These are phyloP conservation scores for Styphnolobium japonicum DNA, from an alignment of 306 rosid genomes.

Conservation along the genomic window DNA sequence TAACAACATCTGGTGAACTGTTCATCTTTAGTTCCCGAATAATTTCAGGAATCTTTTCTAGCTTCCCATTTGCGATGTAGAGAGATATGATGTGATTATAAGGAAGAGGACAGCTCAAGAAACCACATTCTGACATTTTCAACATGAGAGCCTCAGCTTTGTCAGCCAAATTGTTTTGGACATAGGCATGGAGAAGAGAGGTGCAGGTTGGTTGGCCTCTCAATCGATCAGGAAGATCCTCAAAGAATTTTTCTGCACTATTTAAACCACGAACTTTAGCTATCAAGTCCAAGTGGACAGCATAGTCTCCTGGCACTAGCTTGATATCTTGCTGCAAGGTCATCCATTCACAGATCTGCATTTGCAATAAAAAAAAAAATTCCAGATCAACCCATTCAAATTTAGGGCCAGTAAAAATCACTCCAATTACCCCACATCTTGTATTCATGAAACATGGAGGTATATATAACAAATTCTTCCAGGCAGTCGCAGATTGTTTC, in stretches of 20 bases:
- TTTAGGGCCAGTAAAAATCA: not conserved
- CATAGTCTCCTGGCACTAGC: slow-evolving; percentile 76
- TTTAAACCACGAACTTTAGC: slow-evolving; percentile 78
- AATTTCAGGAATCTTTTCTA: slow-evolving; percentile 58
- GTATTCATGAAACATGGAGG: not conserved
- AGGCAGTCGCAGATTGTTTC: not conserved
- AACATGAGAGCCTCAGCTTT: slow-evolving; percentile 84
- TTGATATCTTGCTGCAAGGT: slow-evolving; percentile 63
- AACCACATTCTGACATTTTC: slow-evolving; percentile 77
- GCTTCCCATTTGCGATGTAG: slow-evolving; percentile 59
- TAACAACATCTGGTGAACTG: slow-evolving; percentile 61
- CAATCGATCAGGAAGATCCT: slow-evolving; percentile 72
- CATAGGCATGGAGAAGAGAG: slow-evolving; percentile 81
- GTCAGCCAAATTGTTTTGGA: slow-evolving; percentile 50
- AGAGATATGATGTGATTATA: slow-evolving; percentile 83
- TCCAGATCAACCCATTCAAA: slow-evolving; percentile 10
- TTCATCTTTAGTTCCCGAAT: slow-evolving; percentile 60
- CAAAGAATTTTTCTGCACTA: slow-evolving; percentile 89
- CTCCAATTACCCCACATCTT: not conserved
- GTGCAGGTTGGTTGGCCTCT: slow-evolving; percentile 46
- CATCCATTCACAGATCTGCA: slow-evolving; percentile 95
- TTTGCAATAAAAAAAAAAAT: not conserved
- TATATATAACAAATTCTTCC: not conserved
- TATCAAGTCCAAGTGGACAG: slow-evolving; percentile 89
- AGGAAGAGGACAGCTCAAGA: slow-evolving; percentile 60